These are phyloP conservation scores for Rhynchosporium agropyri DNA, from an alignment of 2,329 filamentous ascomycete species.

Conservation along the genomic window DNA sequence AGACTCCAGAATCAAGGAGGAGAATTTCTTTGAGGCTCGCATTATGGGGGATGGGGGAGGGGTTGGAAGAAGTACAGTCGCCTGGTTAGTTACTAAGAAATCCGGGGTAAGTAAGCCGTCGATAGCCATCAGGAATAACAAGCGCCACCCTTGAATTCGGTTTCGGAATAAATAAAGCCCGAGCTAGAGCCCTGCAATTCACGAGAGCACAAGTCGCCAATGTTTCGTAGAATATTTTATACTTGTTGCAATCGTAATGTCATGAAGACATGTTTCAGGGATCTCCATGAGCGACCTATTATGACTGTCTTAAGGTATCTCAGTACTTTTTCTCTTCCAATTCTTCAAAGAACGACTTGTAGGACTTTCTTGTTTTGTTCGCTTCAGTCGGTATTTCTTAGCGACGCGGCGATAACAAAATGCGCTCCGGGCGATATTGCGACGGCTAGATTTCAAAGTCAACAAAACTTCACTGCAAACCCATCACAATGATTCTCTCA, in stretches of 20 bases:
- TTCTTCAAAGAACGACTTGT: too few relatives aligned
- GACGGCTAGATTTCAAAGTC: conserved; percentile 10
- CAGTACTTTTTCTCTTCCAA: too few relatives aligned
- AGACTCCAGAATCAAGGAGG: conserved; percentile 15
- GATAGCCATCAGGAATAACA: conserved; percentile 1
- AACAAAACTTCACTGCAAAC: not conserved
- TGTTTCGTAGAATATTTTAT: too few relatives aligned
- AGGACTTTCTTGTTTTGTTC: too few relatives aligned
- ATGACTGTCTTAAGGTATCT: too few relatives aligned
- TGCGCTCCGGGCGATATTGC: too few relatives aligned
- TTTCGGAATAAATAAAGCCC: not conserved
- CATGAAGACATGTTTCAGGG: too few relatives aligned
- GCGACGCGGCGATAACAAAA: too few relatives aligned
- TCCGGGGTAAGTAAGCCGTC: not conserved
- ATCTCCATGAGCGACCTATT: too few relatives aligned
- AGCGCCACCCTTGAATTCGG: conserved; percentile 1
- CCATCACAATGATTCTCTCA: conserved; percentile 36
- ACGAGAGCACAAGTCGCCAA: too few relatives aligned
- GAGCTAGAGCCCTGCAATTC: not conserved
- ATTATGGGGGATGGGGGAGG: conserved; percentile 23
- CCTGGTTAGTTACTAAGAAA: not conserved
- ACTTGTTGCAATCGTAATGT: too few relatives aligned
- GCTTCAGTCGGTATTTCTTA: too few relatives aligned
- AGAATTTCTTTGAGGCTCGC: conserved; percentile 26
- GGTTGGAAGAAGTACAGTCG: not conserved